Conservation (phyloP, 2,329 filamentous ascomycete genomes). For the Mycosphaerelloides madeirae region DNA sequence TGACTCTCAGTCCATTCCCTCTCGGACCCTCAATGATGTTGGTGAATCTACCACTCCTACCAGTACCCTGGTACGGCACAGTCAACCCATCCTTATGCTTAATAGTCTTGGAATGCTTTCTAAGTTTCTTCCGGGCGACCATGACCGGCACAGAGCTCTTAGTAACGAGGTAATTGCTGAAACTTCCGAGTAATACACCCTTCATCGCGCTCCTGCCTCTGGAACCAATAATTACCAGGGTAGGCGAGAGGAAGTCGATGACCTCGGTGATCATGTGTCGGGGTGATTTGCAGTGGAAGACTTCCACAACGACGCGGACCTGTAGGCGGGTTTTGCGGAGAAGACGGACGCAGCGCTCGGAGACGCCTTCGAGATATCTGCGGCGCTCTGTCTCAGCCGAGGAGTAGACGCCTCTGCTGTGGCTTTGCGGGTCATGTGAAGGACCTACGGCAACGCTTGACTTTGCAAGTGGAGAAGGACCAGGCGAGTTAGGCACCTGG, state of each 20-base stretch:
- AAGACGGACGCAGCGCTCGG: conserved; percentile 75
- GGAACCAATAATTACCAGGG: conserved; percentile 87
- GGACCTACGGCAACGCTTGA: conserved; percentile 7
- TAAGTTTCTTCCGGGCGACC: conserved; percentile 86
- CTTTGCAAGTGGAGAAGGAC: conserved; percentile 30
- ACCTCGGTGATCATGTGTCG: conserved; percentile 95
- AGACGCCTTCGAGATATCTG: conserved; percentile 76
- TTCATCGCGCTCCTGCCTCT: conserved; percentile 88
- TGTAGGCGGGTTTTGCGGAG: conserved; percentile 88
- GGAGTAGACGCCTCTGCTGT: conserved; percentile 37
- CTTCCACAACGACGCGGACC: conserved; percentile 88
- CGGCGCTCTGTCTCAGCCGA: conserved; percentile 71
- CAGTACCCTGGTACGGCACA: conserved; percentile 30
- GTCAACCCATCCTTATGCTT: conserved; percentile 29
- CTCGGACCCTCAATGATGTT: conserved; percentile 33
- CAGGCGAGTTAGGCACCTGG: conserved; percentile 21
- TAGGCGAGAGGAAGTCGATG: conserved; percentile 87
- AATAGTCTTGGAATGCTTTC: conserved; percentile 65
- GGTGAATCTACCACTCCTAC: conserved; percentile 26
- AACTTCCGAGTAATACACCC: conserved; percentile 89
- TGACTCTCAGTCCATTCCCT: conserved; percentile 28
- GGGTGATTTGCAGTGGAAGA: conserved; percentile 96
- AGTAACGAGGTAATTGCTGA: conserved; percentile 94
- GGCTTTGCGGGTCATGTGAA: conserved; percentile 22
- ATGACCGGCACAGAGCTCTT: conserved; percentile 97